Conservation (phyloP, 805 yeast genomes). For the Candida oleophila region DNA sequence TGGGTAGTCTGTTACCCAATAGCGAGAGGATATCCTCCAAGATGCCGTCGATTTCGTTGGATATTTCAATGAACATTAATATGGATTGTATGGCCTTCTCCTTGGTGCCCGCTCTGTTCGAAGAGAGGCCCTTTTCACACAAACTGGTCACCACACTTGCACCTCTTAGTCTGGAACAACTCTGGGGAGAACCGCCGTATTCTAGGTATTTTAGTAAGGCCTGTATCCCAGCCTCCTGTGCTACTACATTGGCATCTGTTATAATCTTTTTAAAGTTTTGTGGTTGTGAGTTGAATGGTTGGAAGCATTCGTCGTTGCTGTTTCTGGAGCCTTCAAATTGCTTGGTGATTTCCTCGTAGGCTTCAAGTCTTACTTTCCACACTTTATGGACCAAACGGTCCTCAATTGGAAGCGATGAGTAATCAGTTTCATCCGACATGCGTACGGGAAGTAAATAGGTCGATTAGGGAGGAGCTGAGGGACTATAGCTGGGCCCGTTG, state of each 20-base stretch:
- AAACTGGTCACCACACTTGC: slow-evolving; percentile 47
- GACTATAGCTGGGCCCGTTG: neutral
- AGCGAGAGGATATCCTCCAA: slow-evolving; percentile 67
- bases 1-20: slow-evolving; percentile 66
- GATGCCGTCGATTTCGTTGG: slow-evolving; percentile 60
- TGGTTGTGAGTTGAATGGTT: slow-evolving; percentile 49
- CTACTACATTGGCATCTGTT: slow-evolving; percentile 82
- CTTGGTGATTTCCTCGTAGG: slow-evolving; percentile 65
- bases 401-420: slow-evolving; percentile 57
- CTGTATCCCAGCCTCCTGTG: slow-evolving; percentile 78
- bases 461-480: neutral
- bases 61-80: slow-evolving; percentile 58
- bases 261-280: slow-evolving; percentile 58
- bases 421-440: slow-evolving; percentile 53
- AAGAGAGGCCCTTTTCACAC: slow-evolving; percentile 79
- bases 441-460: slow-evolving; percentile 14
- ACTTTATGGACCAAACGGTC: slow-evolving; percentile 66
- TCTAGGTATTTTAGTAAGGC: slow-evolving; percentile 55
- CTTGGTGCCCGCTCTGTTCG: slow-evolving; percentile 74
- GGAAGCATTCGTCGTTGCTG: slow-evolving; percentile 57
- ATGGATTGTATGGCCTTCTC: slow-evolving; percentile 62
- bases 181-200: slow-evolving; percentile 49
- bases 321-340: slow-evolving; percentile 53
- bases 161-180: slow-evolving; percentile 39
- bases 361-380: slow-evolving; percentile 86